Base-by-base conservation (phyloP, 257 asterid species). In the Eucommia ulmoides region DNA sequence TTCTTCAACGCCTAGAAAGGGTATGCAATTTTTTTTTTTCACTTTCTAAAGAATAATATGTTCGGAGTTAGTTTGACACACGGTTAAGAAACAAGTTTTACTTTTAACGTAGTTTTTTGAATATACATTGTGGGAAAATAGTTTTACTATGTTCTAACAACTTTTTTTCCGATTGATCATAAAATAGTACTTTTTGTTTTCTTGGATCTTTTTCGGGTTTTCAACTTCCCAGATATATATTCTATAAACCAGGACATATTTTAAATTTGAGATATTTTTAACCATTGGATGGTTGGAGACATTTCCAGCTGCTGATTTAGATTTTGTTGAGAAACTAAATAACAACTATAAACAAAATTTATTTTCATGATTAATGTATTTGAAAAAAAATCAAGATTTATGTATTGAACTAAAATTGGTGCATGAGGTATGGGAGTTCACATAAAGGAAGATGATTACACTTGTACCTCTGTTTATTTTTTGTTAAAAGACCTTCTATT, bases 1-100 rank as follows among this genome's bases (percentile, higher is more conserved):
- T 89, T 66, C 96, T 89, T 57, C 98, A 80, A 65, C 96, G 96
- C 41, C 80, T 89, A 60, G 94, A 89, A 74, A 66, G 80, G 80
- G 98, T 82, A 77, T 41, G 21, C 35, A 9, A 17, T 51, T 49
- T 45, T 60, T 7, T n/a, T 29, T 29, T 12, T 5, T 5, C 12
- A 29, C 38, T 29, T 29, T 29, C 12, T 29, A 12, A 29, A 29
- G 38, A 5, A 29, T 29, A 29, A 5, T 29, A 5, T 29, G 38
- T 12, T 5, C 38, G 38, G 8, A 7, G 12, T 5, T 29, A 29
- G 7, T 29, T 29, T 29, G 7, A n/a, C n/a, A n/a, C n/a, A n/a
- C n/a, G n/a, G n/a, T n/a, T n/a, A n/a, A n/a, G n/a, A n/a, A n/a
- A n/a, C n/a, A n/a, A n/a, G n/a, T n/a, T n/a, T n/a, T n/a, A n/a